These are phyloP conservation scores for Paramecium sonneborni DNA, from an alignment of 73 alveolate species.

Conservation along the genomic window DNA sequence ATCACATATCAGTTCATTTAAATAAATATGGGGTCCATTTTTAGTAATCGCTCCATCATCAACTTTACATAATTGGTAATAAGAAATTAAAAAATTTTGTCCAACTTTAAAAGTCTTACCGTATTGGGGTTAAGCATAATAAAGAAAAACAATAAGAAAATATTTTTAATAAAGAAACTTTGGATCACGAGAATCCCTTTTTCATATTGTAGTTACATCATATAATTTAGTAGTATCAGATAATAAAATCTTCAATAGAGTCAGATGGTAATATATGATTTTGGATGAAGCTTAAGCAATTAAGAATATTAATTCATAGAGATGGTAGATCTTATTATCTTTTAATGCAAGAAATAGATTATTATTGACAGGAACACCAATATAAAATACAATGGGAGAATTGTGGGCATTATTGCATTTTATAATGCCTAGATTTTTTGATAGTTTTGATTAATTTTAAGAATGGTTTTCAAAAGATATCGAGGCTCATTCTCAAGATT, in stretches of 20 bases:
- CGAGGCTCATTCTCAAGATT: constrained; percentile 94
- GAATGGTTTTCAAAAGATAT: constrained; percentile 99
- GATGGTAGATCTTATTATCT: constrained; percentile 92
- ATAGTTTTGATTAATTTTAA: constrained; percentile 95
- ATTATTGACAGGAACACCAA: constrained; percentile 98
- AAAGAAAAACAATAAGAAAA: constrained; percentile 93
- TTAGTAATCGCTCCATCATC: constrained; percentile 95
- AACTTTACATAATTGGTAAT: constrained; percentile 94
- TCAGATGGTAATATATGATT: constrained; percentile 97
- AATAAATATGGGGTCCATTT: constrained; percentile 98
- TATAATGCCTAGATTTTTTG: constrained; percentile 98
- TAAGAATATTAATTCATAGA: constrained; percentile 89
- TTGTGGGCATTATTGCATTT: constrained; percentile 99
- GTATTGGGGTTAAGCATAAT: constrained; percentile 93
- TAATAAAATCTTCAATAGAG: constrained; percentile 87
- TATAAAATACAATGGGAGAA: constrained; percentile 98
- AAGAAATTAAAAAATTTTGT: constrained; percentile 91
- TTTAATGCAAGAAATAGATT: constrained; percentile 96
- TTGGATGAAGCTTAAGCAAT: constrained; percentile 99
- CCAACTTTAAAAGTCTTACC: constrained; percentile 96
- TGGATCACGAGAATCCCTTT: constrained; percentile 84
- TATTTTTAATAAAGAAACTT: constrained; percentile 89
- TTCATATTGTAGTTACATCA: constrained; percentile 93
- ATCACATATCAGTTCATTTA: constrained; percentile 89
- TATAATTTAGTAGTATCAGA: constrained; percentile 93